A percentile compares a stretch with the other conserved stretches of the same genome.
phyloP scores from a whole-genome alignment of 345 rosid genomes.

The Camelina sativa region DNA sequence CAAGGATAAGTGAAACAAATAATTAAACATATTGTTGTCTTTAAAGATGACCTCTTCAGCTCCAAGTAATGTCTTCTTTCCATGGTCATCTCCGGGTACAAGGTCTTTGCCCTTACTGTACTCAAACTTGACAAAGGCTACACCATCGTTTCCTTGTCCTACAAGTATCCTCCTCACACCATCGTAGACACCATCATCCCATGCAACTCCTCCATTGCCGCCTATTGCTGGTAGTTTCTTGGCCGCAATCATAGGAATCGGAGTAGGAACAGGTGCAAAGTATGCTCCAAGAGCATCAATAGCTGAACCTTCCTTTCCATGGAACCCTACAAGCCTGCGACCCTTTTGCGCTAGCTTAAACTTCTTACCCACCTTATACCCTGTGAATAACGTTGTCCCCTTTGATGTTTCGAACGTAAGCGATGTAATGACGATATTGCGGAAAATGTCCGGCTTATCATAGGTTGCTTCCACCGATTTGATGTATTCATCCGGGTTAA shows the following conservation, averaged over 20 bases:
- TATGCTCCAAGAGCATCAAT: constrained; percentile 40
- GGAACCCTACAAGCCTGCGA: constrained; percentile 34
- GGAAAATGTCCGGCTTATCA: not conserved
- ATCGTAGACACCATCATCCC: constrained; percentile 44
- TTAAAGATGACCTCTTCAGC: too few species aligned
- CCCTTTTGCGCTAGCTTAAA: constrained; percentile 23
- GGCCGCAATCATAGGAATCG: not conserved
- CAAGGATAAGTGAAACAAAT: too few species aligned
- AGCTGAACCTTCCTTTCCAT: not conserved
- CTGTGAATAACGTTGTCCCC: constrained; percentile 24
- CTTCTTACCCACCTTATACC: constrained; percentile 21
- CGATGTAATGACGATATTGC: constrained; percentile 23
- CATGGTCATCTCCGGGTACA: too few species aligned
- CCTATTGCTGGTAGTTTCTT: constrained; percentile 28
- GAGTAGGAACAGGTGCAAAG: constrained; percentile 2
- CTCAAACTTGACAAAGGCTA: constrained; percentile 37
- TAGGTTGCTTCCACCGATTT: constrained; percentile 34
- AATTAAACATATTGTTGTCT: too few species aligned
- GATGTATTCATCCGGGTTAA: constrained; percentile 36
- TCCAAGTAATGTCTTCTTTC: too few species aligned
- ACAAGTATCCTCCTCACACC: constrained; percentile 30
- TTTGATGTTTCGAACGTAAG: constrained; percentile 39
- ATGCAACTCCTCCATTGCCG: constrained; percentile 35
- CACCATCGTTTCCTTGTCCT: constrained; percentile 29
- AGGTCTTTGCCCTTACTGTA: constrained; percentile 4